phyloP scores from a whole-genome alignment of 164 flowering plant genomes.

The Stephania cephalantha region DNA sequence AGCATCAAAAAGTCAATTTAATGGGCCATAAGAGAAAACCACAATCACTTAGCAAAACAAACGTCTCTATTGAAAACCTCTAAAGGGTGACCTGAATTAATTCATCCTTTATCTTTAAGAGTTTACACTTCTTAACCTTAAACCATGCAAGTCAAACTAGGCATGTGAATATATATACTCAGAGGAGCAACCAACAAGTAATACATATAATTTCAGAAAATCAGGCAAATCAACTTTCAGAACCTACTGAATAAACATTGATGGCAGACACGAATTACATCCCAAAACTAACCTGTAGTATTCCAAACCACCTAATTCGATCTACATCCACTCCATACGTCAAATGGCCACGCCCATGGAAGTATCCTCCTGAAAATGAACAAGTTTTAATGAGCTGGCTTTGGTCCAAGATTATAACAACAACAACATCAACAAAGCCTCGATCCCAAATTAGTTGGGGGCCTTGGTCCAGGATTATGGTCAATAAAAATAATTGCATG shows the following conservation, averaged over 20 bases:
- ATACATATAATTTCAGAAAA: not conserved
- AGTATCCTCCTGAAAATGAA: constrained; percentile 58
- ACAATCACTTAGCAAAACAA: not conserved
- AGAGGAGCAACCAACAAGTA: not conserved
- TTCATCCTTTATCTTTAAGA: too few species aligned
- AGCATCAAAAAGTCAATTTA: not conserved
- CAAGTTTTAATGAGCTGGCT: not conserved
- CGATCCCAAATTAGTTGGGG: too few species aligned
- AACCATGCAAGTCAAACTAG: too few species aligned
- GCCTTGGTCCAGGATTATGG: too few species aligned
- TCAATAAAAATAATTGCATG: too few species aligned
- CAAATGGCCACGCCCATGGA: constrained; percentile 58
- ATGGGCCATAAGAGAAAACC: not conserved
- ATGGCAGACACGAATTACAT: not conserved
- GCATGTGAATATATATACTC: not conserved
- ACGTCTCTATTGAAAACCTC: not conserved
- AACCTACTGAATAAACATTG: not conserved
- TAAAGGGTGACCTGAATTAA: not conserved
- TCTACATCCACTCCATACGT: constrained; percentile 67
- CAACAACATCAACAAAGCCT: too few species aligned
- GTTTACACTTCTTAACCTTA: too few species aligned
- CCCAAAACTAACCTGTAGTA: constrained; percentile 45
- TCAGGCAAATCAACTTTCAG: not conserved
- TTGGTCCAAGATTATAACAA: too few species aligned
- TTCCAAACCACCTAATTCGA: constrained; percentile 63